Evolutionary conservation across 1,284 basidiomycete species (phyloP).

Genomic region (Trichosporon faecale): DNA sequence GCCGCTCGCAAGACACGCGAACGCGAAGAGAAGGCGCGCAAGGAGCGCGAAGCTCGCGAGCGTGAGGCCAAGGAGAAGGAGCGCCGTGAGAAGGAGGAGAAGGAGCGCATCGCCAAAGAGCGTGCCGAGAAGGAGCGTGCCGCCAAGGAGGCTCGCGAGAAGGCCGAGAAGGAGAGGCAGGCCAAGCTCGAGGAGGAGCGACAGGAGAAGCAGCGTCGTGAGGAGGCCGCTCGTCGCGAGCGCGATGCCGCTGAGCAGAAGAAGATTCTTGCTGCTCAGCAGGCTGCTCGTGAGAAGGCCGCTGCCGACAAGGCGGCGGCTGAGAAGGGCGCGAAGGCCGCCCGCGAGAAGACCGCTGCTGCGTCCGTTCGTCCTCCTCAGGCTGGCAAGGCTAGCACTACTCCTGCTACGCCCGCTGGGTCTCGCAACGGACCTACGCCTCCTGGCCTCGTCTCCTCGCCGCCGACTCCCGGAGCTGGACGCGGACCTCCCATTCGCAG

Average conservation of each 20-base stretch:
- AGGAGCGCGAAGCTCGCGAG: conserved; percentile 48
- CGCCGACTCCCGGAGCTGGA: conserved; percentile 64
- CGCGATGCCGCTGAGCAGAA: conserved; percentile 44
- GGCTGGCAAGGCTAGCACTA: conserved; percentile 15
- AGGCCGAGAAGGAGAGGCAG: conserved; percentile 42
- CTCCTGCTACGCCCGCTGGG: conserved; percentile 15
- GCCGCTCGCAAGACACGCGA: conserved; percentile 65
- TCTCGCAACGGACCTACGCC: conserved; percentile 33
- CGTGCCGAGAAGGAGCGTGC: conserved; percentile 61
- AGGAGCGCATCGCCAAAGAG: conserved; percentile 60
- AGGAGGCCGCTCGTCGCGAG: conserved; percentile 42
- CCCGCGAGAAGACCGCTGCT: conserved; percentile 32
- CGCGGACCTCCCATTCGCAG: conserved; percentile 15
- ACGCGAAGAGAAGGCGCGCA: conserved; percentile 64
- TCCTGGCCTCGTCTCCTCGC: conserved; percentile 84
- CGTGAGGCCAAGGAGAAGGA: conserved; percentile 53
- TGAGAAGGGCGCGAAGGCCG: conserved; percentile 30
- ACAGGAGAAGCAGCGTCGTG: conserved; percentile 36
- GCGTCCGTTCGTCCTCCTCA: conserved; percentile 21
- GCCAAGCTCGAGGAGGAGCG: conserved; percentile 43
- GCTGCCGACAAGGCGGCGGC: conserved; percentile 40
- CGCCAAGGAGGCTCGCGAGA: conserved; percentile 42
- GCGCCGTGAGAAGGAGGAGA: conserved; percentile 63
- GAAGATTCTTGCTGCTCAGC: conserved; percentile 43
- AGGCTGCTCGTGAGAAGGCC: conserved; percentile 40